phyloP scores from a whole-genome alignment of 805 yeast genomes.

The Yamadazyma tumulicola region DNA sequence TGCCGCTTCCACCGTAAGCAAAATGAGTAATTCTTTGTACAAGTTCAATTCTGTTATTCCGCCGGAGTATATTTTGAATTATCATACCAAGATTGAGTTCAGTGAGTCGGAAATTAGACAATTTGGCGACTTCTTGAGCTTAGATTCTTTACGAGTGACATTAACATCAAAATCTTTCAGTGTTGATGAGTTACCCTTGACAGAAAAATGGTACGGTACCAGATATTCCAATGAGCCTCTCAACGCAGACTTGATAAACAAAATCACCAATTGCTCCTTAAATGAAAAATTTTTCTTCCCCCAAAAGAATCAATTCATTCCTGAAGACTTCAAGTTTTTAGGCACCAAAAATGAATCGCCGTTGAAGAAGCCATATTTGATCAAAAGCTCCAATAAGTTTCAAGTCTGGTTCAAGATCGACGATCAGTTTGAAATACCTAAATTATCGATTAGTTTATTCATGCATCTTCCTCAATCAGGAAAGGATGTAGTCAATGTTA shows the following conservation, averaged over 20 bases:
- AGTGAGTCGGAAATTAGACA: conserved; percentile 51
- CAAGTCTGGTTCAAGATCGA: conserved; percentile 88
- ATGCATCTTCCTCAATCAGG: conserved; percentile 65
- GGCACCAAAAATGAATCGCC: conserved; percentile 38
- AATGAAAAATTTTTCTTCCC: conserved; percentile 55
- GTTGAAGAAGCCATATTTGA: conserved; percentile 55
- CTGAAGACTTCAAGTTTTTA: conserved; percentile 65
- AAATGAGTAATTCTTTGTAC: conserved; percentile 59
- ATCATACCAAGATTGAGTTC: conserved; percentile 54
- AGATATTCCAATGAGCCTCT: conserved; percentile 56
- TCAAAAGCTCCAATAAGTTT: conserved; percentile 47
- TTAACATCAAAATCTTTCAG: conserved; percentile 52
- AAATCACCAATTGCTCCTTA: conserved; percentile 25
- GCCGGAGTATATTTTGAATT: conserved; percentile 57
- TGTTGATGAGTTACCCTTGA: conserved; percentile 36
- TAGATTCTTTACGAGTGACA: conserved; percentile 58
- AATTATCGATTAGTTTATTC: conserved; percentile 64
- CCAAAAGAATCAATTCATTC: conserved; percentile 72
- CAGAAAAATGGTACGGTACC: conserved; percentile 91
- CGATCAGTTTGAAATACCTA: conserved; percentile 85
- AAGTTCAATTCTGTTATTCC: conserved; percentile 51
- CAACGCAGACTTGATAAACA: conserved; percentile 31
- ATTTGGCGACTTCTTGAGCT: conserved; percentile 47
- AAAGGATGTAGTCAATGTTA: conserved; percentile 54
- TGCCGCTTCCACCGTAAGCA: conserved; percentile 71